Evolutionary conservation across 108 stramenopile genomes (phyloP).

Genomic region (Cyclostephanos invisitatus): DNA sequence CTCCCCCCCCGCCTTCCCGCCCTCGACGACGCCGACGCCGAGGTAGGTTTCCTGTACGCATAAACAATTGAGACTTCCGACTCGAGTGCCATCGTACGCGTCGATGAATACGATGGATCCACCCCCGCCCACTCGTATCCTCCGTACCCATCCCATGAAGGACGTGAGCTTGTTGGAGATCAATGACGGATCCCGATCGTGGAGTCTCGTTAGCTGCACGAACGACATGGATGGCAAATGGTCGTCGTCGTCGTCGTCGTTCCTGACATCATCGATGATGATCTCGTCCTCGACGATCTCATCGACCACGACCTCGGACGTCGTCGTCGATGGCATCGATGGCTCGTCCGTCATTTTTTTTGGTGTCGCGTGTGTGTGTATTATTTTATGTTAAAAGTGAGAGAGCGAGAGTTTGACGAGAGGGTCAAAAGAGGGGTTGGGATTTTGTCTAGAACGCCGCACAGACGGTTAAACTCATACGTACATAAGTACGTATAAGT

Average conservation of each 20-base stretch:
- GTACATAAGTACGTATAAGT: too few relatives aligned
- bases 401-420: too few relatives aligned
- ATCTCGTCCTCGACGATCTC: too few relatives aligned
- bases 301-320: too few relatives aligned
- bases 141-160: slow-evolving; percentile 68
- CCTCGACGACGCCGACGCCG: slow-evolving; percentile 12
- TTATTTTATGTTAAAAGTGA: too few relatives aligned
- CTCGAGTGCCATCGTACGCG: slow-evolving; percentile 65
- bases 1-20: slow-evolving; percentile 5
- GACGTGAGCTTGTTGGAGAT: slow-evolving; percentile 34
- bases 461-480: too few relatives aligned
- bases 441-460: too few relatives aligned
- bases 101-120: slow-evolving; percentile 68
- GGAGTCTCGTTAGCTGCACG: slow-evolving; percentile 42
- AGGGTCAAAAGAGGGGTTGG: too few relatives aligned
- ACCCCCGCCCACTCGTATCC: slow-evolving; percentile 59
- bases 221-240: slow-evolving; percentile 34
- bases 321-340: too few relatives aligned
- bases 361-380: too few relatives aligned
- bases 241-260: not conserved
- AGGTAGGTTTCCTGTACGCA: slow-evolving; percentile 33
- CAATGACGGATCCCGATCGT: slow-evolving; percentile 25
- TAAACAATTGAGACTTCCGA: slow-evolving; percentile 56
- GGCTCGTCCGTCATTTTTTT: too few relatives aligned
- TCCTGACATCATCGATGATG: not conserved